Percentiles rank a stretch among this genome's conserved stretches.
phyloP scores from a whole-genome alignment of 345 rosid genomes.

The Acer saccharum region DNA sequence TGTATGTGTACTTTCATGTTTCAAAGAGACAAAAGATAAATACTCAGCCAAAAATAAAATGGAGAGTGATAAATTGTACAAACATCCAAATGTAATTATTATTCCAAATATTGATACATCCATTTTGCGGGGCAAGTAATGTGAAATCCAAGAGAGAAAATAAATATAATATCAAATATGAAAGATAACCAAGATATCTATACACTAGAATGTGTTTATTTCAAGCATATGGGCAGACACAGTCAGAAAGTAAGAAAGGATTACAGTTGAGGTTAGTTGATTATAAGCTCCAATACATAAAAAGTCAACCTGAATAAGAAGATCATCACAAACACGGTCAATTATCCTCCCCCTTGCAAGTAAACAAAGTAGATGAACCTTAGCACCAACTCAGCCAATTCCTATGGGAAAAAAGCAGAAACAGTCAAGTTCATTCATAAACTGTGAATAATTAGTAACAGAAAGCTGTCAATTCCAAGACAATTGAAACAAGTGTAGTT shows the following conservation, averaged over 20 bases:
- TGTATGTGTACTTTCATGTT: background rate
- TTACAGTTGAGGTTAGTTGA: background rate
- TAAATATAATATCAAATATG: background rate
- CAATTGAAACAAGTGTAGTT: constrained; percentile 14
- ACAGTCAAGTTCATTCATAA: constrained; percentile 11
- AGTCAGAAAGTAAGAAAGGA: background rate
- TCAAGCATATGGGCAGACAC: background rate
- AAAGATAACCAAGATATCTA: background rate
- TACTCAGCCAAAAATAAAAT: background rate
- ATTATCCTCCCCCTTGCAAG: constrained; percentile 89
- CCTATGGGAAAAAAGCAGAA: constrained; percentile 46
- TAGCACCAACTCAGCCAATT: constrained; percentile 80
- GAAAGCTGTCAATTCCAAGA: background rate
- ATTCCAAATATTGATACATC: background rate
- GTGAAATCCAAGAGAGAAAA: background rate
- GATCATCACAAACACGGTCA: constrained; percentile 86
- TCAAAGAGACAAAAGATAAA: background rate
- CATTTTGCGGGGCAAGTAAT: background rate
- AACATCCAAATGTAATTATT: background rate
- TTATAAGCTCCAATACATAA: background rate
- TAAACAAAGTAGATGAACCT: constrained; percentile 90
- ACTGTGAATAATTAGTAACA: constrained; percentile 7
- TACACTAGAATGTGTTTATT: background rate
- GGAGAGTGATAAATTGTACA: background rate
- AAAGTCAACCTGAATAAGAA: constrained; percentile 76